Conservation (phyloP, 1,284 basidiomycete species). For the Sphaerobolus stellatus region DNA sequence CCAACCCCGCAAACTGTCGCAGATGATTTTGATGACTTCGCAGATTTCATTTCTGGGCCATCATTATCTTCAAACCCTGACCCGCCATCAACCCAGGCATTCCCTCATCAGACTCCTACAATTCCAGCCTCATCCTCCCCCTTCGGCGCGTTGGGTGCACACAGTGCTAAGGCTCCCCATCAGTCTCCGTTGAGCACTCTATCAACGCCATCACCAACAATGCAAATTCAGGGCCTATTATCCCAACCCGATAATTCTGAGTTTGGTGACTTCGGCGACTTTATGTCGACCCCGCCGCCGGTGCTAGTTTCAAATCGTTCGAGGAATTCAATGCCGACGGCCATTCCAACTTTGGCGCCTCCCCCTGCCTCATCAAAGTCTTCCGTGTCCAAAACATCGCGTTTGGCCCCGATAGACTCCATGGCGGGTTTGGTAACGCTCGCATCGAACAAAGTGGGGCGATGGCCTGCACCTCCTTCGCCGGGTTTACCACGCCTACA, state of each 20-base stretch:
- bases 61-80: background rate
- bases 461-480: conserved; percentile 65
- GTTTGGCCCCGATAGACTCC: conserved; percentile 34
- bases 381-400: conserved; percentile 15
- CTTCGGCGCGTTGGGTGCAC: conserved; percentile 43
- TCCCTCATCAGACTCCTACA: too few relatives aligned
- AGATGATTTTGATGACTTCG: conserved; percentile 42
- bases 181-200: conserved; percentile 5
- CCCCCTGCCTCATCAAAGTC: background rate
- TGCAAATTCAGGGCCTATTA: conserved; percentile 1
- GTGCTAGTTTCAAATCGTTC: too few relatives aligned
- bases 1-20: conserved; percentile 1
- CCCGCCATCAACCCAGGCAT: too few relatives aligned
- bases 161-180: too few relatives aligned
- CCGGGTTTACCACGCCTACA: conserved; percentile 46
- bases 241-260: conserved; percentile 7
- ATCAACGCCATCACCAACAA: conserved; percentile 5
- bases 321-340: too few relatives aligned
- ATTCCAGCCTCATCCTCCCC: conserved; percentile 34
- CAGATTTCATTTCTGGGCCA: conserved; percentile 40
- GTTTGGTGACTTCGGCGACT: conserved; percentile 24
- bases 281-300: conserved; percentile 21
- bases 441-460: too few relatives aligned
- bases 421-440: too few relatives aligned
- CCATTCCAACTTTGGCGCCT: conserved; percentile 19